Base-by-base conservation (phyloP, 768 basidiomycete genomes). In the Russula brevipes region DNA sequence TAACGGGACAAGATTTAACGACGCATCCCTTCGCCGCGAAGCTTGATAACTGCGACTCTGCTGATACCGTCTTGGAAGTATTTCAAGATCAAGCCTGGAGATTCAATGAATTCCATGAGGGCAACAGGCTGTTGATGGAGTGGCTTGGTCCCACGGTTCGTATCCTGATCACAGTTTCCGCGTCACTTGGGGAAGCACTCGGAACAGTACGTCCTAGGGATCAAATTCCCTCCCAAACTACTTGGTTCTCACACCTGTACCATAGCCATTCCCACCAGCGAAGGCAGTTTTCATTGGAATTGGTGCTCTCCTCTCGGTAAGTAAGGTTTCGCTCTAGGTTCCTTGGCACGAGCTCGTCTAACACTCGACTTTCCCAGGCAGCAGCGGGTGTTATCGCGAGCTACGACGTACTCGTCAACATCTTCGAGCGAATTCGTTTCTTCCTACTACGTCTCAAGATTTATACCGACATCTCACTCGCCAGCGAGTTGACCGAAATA, bases 361-460 rank as follows among this genome's bases (percentile, higher is more conserved):
- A 53, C 35, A n/a, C 36, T 39, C 8, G 19, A 49, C 47, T 31
- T 11, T 19, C 10, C n/a, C 35, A 53, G 52, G 52, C 52, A 10
- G 52, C 52, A 5, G 17, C 19, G 10, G 52, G 36, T 39, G 36
- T 53, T 38, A 19, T 6, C 19, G 4, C 52, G 39, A 53, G 36
- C 52, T 53, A 53, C 36, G 52, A 53, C 19, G 11, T 38, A 19
- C 52, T 53, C n/a, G 52, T 39, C 36, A 38, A 24, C 35, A 17
- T 53, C 36, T 53, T 53, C 52, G 52, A 24, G 52, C 33, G 52
- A 9, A 10, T 53, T 11, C 52, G 19, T 3, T 36, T 12, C 36
- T 51, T 51, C 33, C 50, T 51, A 51, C 35, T 16, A n/a, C 50
- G 50, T 8, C 50, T 51, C 50, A 53, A 53, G n/a, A 54, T 54